Evolutionary conservation across 2,329 filamentous ascomycete species (phyloP).

Genomic region (Blastomyces parvus): DNA sequence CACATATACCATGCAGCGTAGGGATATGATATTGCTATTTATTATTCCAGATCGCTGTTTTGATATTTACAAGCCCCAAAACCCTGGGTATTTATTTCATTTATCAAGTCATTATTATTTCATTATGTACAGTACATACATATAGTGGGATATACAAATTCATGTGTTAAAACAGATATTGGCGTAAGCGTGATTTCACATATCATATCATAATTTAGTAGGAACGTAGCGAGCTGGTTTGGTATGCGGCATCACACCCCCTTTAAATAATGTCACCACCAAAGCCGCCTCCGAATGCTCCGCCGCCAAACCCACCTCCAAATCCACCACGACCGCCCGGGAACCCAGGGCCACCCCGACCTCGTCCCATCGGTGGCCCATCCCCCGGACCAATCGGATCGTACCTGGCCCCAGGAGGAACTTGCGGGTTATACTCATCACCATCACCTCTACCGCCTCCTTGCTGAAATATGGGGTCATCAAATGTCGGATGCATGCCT

Average conservation of each 20-base stretch:
- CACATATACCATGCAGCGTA: neutral
- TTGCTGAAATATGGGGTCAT: conserved; percentile 74
- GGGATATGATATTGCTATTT: too few relatives aligned
- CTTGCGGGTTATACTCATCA: conserved; percentile 56
- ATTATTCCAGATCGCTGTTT: neutral
- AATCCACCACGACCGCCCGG: conserved; percentile 40
- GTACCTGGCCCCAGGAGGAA: conserved; percentile 81
- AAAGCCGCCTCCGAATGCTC: conserved; percentile 36
- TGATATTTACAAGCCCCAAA: neutral
- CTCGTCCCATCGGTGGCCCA: conserved; percentile 40
- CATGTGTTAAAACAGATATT: neutral
- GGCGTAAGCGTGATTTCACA: neutral
- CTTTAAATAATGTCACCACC: conserved; percentile 35
- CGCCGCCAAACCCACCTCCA: conserved; percentile 45
- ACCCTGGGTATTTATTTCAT: neutral
- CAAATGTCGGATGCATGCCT: conserved; percentile 94
- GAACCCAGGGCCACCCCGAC: conserved; percentile 34
- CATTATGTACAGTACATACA: neutral
- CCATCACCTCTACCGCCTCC: conserved; percentile 44
- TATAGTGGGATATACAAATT: neutral
- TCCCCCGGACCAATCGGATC: conserved; percentile 73
- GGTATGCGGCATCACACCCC: conserved; percentile 3
- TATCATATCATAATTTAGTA: neutral
- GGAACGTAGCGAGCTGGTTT: too few relatives aligned
- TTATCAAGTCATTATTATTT: neutral